Base-by-base conservation (phyloP, 305 asterid genomes). In the Andrographis paniculata region DNA sequence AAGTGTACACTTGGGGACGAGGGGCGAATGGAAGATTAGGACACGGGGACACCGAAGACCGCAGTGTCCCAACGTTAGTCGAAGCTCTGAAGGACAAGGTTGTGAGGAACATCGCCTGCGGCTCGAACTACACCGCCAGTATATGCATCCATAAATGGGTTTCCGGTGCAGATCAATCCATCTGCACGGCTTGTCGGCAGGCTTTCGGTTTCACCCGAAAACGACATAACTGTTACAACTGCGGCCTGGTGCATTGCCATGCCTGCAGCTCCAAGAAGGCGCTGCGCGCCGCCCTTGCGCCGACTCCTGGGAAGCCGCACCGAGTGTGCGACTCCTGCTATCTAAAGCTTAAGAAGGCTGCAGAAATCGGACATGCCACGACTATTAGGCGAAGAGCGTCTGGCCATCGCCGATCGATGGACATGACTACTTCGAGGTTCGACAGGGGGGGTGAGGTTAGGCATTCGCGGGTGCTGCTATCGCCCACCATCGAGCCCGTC, bases 71-170 rank as follows among this genome's bases (percentile, higher is more conserved):
- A 6, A 89, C 93, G 0, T 46, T 86, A 33, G 69, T 89, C 3
- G 96, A 89, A 64, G 77, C 93, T 28, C 62, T 86, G n/a, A 86
- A 73, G 65, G 96, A 89, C 66, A 76, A 73, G 64, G 83, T 75
- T 15, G 98, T 86, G 50, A 80, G 76, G 59, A 82, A 66, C 47
- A 69, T 89, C 28, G 71, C 78, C 1, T 86, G 98, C 44, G 98
- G 98, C 18, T 80, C 94, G 8, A 89, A 77, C 59, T 89, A 66
- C 55, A 82, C 94, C 0, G 71, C 95, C 0, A 59, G 79, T 63
- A 74, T 89, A 60, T 89, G 96, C 75, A 78, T 82, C 59, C 96
- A 86, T 50, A 89, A 80, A 53, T 89, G 98, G 96, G 85, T 75
- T 8, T 78, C 95, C 0, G 98, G 88, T 16, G 84, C 80, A 14